Evolutionary conservation across 345 rosid species (phyloP), one percentile per base, ranked within the genome.

Genomic region (Gossypium anomalum): DNA sequence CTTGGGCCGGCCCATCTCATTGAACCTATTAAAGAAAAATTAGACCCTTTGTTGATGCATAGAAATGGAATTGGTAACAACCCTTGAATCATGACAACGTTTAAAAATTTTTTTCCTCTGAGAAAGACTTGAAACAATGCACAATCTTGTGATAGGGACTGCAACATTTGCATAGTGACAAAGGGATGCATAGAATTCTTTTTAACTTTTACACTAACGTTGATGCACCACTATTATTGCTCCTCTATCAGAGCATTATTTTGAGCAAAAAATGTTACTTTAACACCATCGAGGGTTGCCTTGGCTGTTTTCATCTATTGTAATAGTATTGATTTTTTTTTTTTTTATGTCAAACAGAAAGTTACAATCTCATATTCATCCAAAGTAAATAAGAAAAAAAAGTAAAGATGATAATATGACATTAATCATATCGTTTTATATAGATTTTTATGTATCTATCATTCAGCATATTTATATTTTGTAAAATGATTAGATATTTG

Each of bases 1-100:
- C 64, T 53, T 58, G 86, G 80, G 86, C 87, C 83, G 91, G 82
- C 86, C 84, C 79, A 59, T 38, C 65, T 77, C 58, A 49, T 45
- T 60, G 78, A 59, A 71, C 66, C 48, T 71, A 55, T 19, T 56
- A 20, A 56, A 20, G 58, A 17, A 17, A 17, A 29, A 29, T 29
- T 29, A 29, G 38, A 29, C 38, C 38, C 38, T 4, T 29, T 4
- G 34, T 29, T 29, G 38, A 29, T 29, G 38, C 38, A 4, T 29
- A 29, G 0, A 60, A 56, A 1, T 20, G 56, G 47, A 27, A 66
- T 15, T 19, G 66, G 74, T 3, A 67, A 76, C 56, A 64, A 20
- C 2, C 3, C 15, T 19, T 19, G 61, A 57, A 20, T 4, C 13
- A 9, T 57, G 59, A 51, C 55, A 51, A 34, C 27, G 3, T 38